phyloP scores from a whole-genome alignment of 2,329 filamentous ascomycete species.

The Verticillium albo-atrum region DNA sequence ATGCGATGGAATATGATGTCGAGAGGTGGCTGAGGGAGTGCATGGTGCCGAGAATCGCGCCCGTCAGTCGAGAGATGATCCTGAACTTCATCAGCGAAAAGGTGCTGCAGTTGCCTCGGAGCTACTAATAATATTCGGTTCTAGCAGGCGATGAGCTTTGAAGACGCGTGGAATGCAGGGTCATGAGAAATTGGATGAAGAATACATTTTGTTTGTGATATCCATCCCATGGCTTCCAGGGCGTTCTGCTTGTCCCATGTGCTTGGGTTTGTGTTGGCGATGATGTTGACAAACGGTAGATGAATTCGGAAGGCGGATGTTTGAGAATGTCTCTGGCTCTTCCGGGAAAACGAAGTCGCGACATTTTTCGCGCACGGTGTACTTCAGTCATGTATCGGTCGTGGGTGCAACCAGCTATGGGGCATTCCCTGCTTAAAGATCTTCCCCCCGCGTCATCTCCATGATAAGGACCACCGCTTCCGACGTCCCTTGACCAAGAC shows the following conservation, averaged over 20 bases:
- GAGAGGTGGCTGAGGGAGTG: constrained; percentile 63
- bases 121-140: constrained; percentile 49
- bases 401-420: not conserved
- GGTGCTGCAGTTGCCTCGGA: constrained; percentile 61
- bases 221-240: too few species aligned
- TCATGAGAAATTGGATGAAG: too few species aligned
- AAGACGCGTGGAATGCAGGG: not conserved
- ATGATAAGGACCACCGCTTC: too few species aligned
- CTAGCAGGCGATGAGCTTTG: not conserved
- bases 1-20: constrained; percentile 61
- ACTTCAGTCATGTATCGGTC: not conserved
- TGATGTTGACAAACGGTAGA: too few species aligned
- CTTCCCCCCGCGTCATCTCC: not conserved
- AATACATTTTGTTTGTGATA: too few species aligned
- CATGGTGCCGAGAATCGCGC: constrained; percentile 60
- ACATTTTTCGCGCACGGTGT: not conserved
- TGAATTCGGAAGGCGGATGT: too few species aligned
- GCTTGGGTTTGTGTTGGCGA: too few species aligned
- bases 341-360: not conserved
- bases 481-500: too few species aligned
- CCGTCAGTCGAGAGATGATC: constrained; percentile 69
- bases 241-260: too few species aligned
- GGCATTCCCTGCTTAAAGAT: not conserved
- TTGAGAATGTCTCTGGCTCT: too few species aligned
- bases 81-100: constrained; percentile 69